A percentile compares a stretch with the other conserved stretches of the same genome.
Evolutionary conservation across 2,329 filamentous ascomycete species (phyloP).

Genomic region (Ilyonectria destructans): DNA sequence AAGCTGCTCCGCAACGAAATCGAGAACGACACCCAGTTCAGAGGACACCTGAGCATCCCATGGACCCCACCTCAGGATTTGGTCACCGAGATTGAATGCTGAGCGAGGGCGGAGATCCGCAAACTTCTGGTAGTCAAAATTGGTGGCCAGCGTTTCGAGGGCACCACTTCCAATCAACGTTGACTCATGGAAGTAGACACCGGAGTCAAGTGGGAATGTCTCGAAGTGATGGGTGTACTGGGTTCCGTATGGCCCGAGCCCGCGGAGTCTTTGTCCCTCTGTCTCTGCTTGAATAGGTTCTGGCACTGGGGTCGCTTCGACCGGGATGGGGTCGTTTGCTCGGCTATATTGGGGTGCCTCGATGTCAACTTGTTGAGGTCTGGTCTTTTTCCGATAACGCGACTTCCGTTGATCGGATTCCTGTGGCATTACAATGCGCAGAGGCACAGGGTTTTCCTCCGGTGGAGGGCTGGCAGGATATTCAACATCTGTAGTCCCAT

Average conservation of each 20-base stretch:
- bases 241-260: constrained; percentile 74
- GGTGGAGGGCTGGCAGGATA: constrained; percentile 43
- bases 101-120: constrained; percentile 52
- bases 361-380: constrained; percentile 64
- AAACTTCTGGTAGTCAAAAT: constrained; percentile 50
- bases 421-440: constrained; percentile 36
- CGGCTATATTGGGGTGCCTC: constrained; percentile 68
- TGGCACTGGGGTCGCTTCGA: constrained; percentile 21
- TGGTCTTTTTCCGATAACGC: constrained; percentile 62
- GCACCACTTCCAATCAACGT: constrained; percentile 72
- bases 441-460: constrained; percentile 44
- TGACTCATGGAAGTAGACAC: constrained; percentile 73
- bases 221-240: constrained; percentile 76
- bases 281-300: constrained; percentile 33
- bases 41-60: constrained; percentile 75
- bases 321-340: constrained; percentile 67
- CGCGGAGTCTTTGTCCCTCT: constrained; percentile 58
- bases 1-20: constrained; percentile 70
- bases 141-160: constrained; percentile 59
- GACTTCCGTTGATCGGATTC: constrained; percentile 38
- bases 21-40: constrained; percentile 74
- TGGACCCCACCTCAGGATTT: constrained; percentile 67
- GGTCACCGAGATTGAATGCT: constrained; percentile 65
- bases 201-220: constrained; percentile 70
- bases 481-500: constrained; percentile 34